phyloP scores from a whole-genome alignment of 805 yeast species.

The Hanseniaspora meyeri region DNA sequence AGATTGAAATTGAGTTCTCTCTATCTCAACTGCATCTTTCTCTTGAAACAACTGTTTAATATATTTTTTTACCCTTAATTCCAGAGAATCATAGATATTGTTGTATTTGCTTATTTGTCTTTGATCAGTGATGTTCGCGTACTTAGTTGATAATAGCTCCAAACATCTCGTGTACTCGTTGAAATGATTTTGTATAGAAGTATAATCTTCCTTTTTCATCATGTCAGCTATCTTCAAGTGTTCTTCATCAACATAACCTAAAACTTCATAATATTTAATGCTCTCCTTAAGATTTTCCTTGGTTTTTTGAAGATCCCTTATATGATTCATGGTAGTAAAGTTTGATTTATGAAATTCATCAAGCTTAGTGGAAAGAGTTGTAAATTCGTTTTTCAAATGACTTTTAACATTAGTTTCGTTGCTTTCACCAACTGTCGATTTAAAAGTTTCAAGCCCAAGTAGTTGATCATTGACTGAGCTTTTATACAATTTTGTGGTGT shows the following conservation, averaged over 20 bases:
- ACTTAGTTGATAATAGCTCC: constrained; percentile 35
- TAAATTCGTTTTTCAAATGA: background rate
- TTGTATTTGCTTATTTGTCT: constrained; percentile 24
- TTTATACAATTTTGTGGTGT: constrained; percentile 4
- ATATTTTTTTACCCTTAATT: constrained; percentile 20
- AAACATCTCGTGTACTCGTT: background rate
- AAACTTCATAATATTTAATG: constrained; percentile 73
- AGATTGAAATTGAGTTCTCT: background rate
- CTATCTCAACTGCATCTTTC: constrained; percentile 19
- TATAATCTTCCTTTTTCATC: constrained; percentile 10
- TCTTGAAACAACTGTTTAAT: constrained; percentile 19
- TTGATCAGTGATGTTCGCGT: constrained; percentile 65
- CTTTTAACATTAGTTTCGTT: background rate
- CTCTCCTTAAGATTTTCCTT: constrained; percentile 73
- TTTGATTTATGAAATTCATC: background rate
- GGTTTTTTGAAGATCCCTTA: constrained; percentile 65
- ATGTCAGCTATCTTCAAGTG: constrained; percentile 20
- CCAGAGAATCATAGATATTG: constrained; percentile 20
- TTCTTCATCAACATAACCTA: constrained; percentile 65
- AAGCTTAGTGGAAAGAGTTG: background rate
- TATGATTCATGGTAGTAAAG: constrained; percentile 30
- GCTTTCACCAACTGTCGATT: background rate
- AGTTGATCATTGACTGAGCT: background rate
- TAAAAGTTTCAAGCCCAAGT: background rate
- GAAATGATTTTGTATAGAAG: background rate